Conservation (phyloP, 306 rosid genomes). For the Corylus avellana region DNA sequence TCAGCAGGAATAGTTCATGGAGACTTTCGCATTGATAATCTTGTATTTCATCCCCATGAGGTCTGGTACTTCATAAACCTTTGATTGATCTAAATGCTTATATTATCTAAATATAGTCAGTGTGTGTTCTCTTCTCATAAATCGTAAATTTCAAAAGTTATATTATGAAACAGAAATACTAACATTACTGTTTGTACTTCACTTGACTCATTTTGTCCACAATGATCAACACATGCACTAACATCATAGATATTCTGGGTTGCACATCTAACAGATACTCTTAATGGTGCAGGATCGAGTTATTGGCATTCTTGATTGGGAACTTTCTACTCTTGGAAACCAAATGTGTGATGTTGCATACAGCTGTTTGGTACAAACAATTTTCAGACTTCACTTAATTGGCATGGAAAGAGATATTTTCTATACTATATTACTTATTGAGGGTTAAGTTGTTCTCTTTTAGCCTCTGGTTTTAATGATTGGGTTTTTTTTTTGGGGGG, state of each 20-base stretch:
- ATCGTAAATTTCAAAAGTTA: neutral
- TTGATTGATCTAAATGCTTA: neutral
- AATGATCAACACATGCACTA: slow-evolving; percentile 4
- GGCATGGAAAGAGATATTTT: slow-evolving; percentile 2
- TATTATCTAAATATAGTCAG: neutral
- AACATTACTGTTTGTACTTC: neutral
- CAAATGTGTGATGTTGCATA: slow-evolving; percentile 96
- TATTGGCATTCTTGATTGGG: slow-evolving; percentile 97
- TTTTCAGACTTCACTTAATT: slow-evolving; percentile 16
- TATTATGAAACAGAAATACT: neutral
- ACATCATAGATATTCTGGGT: slow-evolving; percentile 23
- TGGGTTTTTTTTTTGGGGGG: neutral
- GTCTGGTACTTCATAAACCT: slow-evolving; percentile 41
- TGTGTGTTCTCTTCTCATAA: neutral
- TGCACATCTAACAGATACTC: slow-evolving; percentile 26
- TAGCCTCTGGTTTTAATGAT: slow-evolving; percentile 8
- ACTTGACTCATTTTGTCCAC: slow-evolving; percentile 4
- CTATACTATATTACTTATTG: neutral
- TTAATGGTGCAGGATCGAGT: slow-evolving; percentile 83
- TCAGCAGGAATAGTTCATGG: slow-evolving; percentile 91
- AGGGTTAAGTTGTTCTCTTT: slow-evolving; percentile 14
- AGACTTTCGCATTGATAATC: slow-evolving; percentile 92
- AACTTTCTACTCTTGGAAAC: slow-evolving; percentile 91
- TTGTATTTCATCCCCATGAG: slow-evolving; percentile 88
- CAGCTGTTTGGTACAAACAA: slow-evolving; percentile 63